Evolutionary conservation across 352 stramenopile species (phyloP), one percentile per base, ranked within the genome.

Genomic region (Thraustotheca clavata): DNA sequence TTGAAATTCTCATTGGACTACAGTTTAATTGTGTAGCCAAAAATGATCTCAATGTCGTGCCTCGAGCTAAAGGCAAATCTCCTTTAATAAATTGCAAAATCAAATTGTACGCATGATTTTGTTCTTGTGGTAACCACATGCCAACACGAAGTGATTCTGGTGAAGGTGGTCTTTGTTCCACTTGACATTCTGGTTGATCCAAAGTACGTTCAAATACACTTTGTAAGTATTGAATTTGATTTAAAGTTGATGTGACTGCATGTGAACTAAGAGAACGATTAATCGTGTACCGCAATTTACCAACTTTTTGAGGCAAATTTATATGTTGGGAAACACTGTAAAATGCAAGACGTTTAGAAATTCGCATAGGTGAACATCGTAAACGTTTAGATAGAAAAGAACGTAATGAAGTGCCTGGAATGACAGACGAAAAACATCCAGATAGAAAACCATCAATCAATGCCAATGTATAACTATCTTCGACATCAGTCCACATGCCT

Each of bases 321-420:
- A 52, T 7, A 31, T 52, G 11, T 11, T 52, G 2, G 1, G 43
- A 52, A 7, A 52, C 24, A 31, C 43, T 52, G 43, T 52, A 52
- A 31, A 52, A 52, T 11, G 86, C 83, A 57, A 94, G 96, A 68
- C 97, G 97, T 73, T 98, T 98, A 3, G 89, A 96, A 55, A 98
- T 97, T 7, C 91, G 71, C 90, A 97, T 97, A 3, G 90, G 89
- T 73, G 97, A 88, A 69, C 91, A 98, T 50, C 87, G 80, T 7
- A 98, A 62, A 47, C 88, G 91, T 43, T 97, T 73, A 9, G 91
- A 87, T 1, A 98, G 70, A 68, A 94, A 96, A 4, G 76, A 77
- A 32, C 91, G 73, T 18, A 97, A 71, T 4, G 89, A 96, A 39
- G 79, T 87, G 20, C 89, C 89, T 32, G 92, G 76, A 3, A 87